phyloP scores from a whole-genome alignment of 176 grass and related monocot genomes.

The Saccharum spontaneum region DNA sequence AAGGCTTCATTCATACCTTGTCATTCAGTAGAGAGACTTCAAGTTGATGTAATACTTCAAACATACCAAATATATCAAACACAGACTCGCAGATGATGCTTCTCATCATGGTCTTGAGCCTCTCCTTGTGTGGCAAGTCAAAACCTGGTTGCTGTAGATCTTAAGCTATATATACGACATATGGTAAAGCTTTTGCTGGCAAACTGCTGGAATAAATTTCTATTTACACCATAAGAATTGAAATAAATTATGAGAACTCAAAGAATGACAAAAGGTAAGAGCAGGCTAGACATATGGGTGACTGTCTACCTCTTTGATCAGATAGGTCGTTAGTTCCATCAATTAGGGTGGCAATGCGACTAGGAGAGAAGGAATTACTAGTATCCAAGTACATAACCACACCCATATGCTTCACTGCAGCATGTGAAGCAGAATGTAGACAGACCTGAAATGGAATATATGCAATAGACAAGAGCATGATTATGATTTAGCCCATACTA shows the following conservation, averaged over 20 bases:
- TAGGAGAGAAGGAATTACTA: slow-evolving; percentile 84
- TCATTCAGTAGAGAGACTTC: slow-evolving; percentile 59
- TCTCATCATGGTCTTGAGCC: slow-evolving; percentile 62
- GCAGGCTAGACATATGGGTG: not conserved
- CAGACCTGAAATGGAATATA: slow-evolving; percentile 58
- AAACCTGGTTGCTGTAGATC: slow-evolving; percentile 17
- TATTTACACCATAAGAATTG: not conserved
- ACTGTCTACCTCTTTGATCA: slow-evolving; percentile 46
- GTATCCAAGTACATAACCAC: slow-evolving; percentile 80
- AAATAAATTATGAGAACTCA: slow-evolving; percentile 2
- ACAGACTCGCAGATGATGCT: slow-evolving; percentile 66
- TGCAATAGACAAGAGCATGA: not conserved
- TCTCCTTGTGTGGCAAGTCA: slow-evolving; percentile 51
- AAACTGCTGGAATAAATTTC: slow-evolving; percentile 18
- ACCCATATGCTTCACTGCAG: slow-evolving; percentile 56
- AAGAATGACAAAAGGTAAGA: not conserved
- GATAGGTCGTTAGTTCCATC: slow-evolving; percentile 36
- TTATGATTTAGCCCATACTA: not conserved
- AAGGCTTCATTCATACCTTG: slow-evolving; percentile 33
- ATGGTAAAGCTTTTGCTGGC: not conserved
- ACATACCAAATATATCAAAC: slow-evolving; percentile 92
- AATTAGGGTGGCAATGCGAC: slow-evolving; percentile 50
- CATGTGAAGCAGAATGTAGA: slow-evolving; percentile 59
- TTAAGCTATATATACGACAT: slow-evolving; percentile 5
- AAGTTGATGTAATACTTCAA: slow-evolving; percentile 66